Evolutionary conservation across 345 rosid genomes (phyloP).

Genomic region (Eucalyptus erythrocorys): DNA sequence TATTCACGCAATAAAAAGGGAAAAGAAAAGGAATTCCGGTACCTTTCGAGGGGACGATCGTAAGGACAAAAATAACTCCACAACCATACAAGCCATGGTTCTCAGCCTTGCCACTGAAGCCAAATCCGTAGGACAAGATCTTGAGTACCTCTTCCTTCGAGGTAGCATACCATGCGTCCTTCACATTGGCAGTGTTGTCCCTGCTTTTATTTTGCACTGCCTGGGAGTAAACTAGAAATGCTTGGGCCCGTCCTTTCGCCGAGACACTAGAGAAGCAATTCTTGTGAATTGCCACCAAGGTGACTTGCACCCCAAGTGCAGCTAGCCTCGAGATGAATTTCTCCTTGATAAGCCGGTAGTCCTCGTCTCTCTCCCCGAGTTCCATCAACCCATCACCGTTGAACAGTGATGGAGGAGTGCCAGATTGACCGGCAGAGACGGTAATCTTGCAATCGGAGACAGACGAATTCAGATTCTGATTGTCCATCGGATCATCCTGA

Average conservation of each 20-base stretch:
- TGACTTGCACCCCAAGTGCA: constrained; percentile 11
- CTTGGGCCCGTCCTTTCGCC: constrained; percentile 41
- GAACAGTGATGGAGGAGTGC: background rate
- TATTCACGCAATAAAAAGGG: background rate
- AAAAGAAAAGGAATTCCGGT: background rate
- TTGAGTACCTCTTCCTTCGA: constrained; percentile 20
- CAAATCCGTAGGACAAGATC: constrained; percentile 56
- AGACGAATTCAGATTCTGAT: constrained; percentile 6
- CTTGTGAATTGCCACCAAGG: constrained; percentile 30
- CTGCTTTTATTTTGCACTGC: constrained; percentile 37
- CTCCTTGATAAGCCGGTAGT: constrained; percentile 23
- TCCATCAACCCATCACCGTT: constrained; percentile 13
- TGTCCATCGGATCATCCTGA: background rate
- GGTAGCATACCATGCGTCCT: constrained; percentile 59
- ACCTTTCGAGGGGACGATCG: constrained; percentile 59
- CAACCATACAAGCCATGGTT: constrained; percentile 35
- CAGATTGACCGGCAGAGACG: background rate
- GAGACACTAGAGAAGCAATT: constrained; percentile 12
- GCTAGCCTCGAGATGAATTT: constrained; percentile 30
- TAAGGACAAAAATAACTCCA: constrained; percentile 66
- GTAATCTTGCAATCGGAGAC: constrained; percentile 51
- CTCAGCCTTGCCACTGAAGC: constrained; percentile 1
- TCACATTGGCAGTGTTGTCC: constrained; percentile 42
- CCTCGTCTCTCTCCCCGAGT: constrained; percentile 33
- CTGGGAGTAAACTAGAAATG: constrained; percentile 37